phyloP scores from a whole-genome alignment of 2,329 filamentous ascomycete genomes.

The Bisporella sp. region DNA sequence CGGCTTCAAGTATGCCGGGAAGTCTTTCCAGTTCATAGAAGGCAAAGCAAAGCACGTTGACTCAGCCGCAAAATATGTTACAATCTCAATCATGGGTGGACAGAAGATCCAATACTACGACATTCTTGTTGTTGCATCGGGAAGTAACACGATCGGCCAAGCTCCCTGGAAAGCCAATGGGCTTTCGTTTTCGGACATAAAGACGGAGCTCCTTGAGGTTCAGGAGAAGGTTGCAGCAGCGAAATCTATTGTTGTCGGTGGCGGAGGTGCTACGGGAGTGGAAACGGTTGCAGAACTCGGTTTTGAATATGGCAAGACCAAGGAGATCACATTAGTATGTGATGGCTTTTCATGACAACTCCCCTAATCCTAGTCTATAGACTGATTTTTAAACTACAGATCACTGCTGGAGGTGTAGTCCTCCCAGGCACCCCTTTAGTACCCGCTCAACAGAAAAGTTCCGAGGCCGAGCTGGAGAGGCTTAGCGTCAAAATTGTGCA shows the following conservation, averaged over 20 bases:
- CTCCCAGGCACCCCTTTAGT: no score
- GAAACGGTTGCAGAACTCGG: conserved; percentile 24
- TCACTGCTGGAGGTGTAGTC: no score
- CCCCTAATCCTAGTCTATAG: no score
- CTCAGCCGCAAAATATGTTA: conserved; percentile 34
- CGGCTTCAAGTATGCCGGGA: conserved; percentile 40
- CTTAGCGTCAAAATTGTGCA: no score
- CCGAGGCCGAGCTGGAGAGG: no score
- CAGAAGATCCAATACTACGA: conserved; percentile 37
- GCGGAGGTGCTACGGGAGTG: conserved; percentile 28
- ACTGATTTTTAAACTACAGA: no score
- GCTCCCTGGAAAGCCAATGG: conserved; percentile 35
- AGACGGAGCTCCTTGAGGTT: conserved; percentile 18
- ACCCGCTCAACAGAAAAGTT: no score
- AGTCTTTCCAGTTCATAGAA: conserved; percentile 45
- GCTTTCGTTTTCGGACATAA: conserved; percentile 34
- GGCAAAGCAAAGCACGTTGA: conserved; percentile 41
- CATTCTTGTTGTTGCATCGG: conserved; percentile 48
- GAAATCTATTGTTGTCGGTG: conserved; percentile 26
- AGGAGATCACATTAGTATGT: conserved; percentile 23
- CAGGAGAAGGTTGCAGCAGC: conserved; percentile 18
- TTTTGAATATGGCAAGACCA: conserved; percentile 19
- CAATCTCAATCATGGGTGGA: conserved; percentile 29
- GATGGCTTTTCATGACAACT: no score
- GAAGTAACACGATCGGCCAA: conserved; percentile 34